Conservation (phyloP, 2,329 filamentous ascomycete species). For the Apiospora malaysiana region DNA sequence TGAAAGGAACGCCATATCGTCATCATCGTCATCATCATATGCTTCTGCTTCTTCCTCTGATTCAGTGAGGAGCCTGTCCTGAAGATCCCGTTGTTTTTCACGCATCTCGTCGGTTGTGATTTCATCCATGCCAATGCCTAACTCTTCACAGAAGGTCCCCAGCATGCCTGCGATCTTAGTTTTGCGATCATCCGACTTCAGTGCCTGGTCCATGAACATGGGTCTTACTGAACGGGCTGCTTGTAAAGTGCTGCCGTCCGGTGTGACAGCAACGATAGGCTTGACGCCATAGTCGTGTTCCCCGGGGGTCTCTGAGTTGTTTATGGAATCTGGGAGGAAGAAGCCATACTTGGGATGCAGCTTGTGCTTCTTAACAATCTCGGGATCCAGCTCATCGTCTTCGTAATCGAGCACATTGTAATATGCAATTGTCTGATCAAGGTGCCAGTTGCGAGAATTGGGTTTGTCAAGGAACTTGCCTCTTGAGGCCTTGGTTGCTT, state of each 20-base stretch:
- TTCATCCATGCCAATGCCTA: constrained; percentile 34
- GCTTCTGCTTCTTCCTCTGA: constrained; percentile 27
- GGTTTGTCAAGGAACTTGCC: constrained; percentile 61
- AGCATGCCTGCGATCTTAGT: constrained; percentile 31
- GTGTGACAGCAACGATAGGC: constrained; percentile 56
- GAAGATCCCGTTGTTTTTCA: constrained; percentile 33
- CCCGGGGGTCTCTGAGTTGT: constrained; percentile 48
- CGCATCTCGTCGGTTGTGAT: constrained; percentile 39
- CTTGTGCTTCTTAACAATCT: constrained; percentile 53
- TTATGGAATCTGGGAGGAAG: constrained; percentile 54
- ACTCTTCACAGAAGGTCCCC: constrained; percentile 30
- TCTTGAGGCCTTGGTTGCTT: constrained; percentile 57
- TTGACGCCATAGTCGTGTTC: constrained; percentile 51
- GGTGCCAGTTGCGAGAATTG: constrained; percentile 59
- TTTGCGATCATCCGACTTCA: constrained; percentile 34
- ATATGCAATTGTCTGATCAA: constrained; percentile 59
- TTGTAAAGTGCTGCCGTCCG: constrained; percentile 53
- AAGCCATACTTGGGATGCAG: constrained; percentile 62
- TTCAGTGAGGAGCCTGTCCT: constrained; percentile 29
- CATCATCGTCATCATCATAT: not conserved
- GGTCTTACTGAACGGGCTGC: constrained; percentile 49
- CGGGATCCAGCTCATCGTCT: constrained; percentile 57
- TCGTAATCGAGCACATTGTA: constrained; percentile 57
- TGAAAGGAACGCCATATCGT: constrained; percentile 27
- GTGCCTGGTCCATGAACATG: constrained; percentile 38